Conservation (phyloP, 2,329 filamentous ascomycete species). For the Microdochium trichocladiopsis region DNA sequence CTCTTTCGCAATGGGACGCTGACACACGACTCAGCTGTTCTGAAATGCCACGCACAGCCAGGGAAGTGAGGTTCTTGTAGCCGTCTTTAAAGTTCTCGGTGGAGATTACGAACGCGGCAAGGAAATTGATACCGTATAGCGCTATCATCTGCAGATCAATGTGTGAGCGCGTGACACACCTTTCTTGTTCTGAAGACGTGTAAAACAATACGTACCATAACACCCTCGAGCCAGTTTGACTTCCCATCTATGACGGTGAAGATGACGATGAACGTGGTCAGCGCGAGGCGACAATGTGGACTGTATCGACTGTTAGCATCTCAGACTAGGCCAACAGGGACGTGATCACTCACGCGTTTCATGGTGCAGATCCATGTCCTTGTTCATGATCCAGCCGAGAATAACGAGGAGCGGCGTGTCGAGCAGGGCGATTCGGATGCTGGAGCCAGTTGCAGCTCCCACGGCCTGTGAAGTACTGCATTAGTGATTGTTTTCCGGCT, state of each 20-base stretch:
- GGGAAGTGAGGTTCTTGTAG: slow-evolving; percentile 3
- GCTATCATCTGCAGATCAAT: slow-evolving; percentile 30
- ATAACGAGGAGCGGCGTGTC: slow-evolving; percentile 77
- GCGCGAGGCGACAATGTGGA: slow-evolving; percentile 70
- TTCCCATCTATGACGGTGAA: slow-evolving; percentile 76
- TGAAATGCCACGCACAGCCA: not conserved
- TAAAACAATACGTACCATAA: slow-evolving; percentile 53
- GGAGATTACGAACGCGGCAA: slow-evolving; percentile 53
- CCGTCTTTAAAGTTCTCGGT: slow-evolving; percentile 36
- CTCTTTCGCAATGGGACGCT: no score
- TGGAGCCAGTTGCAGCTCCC: slow-evolving; percentile 74
- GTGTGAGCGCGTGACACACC: slow-evolving; percentile 7
- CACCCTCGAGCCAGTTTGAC: slow-evolving; percentile 78
- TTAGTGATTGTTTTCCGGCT: slow-evolving; percentile 2
- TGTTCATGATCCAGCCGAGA: slow-evolving; percentile 67
- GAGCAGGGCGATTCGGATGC: slow-evolving; percentile 75
- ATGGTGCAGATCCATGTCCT: slow-evolving; percentile 72
- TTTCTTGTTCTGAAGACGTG: not conserved
- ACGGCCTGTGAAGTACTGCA: slow-evolving; percentile 44
- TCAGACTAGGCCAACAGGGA: slow-evolving; percentile 1
- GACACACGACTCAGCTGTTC: no score
- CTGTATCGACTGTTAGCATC: slow-evolving; percentile 20
- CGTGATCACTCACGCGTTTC: slow-evolving; percentile 47
- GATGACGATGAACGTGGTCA: slow-evolving; percentile 68
- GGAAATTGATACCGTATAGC: slow-evolving; percentile 52